phyloP scores from a whole-genome alignment of 345 rosid species.

The Rhizophora mangle region DNA sequence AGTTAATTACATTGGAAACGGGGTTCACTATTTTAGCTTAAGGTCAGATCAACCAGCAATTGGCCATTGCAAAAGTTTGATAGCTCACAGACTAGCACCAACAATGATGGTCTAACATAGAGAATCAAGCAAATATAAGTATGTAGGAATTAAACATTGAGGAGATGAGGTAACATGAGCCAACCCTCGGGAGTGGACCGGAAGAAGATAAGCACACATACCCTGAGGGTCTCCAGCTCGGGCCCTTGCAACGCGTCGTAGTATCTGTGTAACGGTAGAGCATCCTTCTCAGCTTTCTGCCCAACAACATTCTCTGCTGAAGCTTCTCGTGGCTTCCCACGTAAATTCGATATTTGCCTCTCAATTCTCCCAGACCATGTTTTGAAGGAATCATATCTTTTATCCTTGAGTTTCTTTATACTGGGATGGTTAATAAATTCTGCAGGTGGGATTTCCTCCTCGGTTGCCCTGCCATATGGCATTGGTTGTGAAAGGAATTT shows the following conservation, averaged over 20 bases:
- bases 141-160: no score
- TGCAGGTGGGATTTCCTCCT: constrained; percentile 8
- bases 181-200: no score
- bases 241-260: constrained; percentile 91
- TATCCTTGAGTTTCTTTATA: constrained; percentile 43
- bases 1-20: no score
- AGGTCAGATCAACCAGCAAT: no score
- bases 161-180: no score
- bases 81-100: no score
- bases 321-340: constrained; percentile 43
- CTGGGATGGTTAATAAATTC: constrained; percentile 33
- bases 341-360: constrained; percentile 62
- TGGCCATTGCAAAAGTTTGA: no score
- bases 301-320: constrained; percentile 24
- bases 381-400: constrained; percentile 71
- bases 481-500: constrained; percentile 64
- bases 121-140: no score
- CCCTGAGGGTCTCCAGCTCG: constrained; percentile 79
- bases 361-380: constrained; percentile 88
- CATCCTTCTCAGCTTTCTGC: constrained; percentile 36
- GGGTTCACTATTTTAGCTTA: no score
- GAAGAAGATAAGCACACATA: constrained; percentile 16
- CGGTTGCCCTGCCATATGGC: constrained; percentile 38
- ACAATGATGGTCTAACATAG: no score
- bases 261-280: constrained; percentile 69